phyloP scores from a whole-genome alignment of 1,284 basidiomycete species.

The Puccinia sorghi region DNA sequence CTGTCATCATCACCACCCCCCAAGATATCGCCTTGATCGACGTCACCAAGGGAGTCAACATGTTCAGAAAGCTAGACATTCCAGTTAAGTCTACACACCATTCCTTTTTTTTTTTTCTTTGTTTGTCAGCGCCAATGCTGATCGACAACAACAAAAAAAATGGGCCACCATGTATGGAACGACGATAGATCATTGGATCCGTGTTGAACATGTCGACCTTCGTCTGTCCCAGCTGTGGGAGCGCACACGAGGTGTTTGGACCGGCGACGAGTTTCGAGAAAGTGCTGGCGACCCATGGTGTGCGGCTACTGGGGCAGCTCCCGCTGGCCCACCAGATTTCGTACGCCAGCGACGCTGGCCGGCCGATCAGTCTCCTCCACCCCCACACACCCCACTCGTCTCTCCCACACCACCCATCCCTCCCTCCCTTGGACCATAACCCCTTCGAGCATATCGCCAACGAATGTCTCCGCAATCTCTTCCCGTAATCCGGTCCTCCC shows the following conservation, averaged over 20 bases:
- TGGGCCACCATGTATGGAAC: not conserved
- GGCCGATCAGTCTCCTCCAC: conserved; percentile 57
- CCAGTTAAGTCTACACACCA: conserved; percentile 64
- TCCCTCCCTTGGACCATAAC: not conserved
- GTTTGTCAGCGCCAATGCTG: not conserved
- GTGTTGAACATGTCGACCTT: conserved; percentile 90
- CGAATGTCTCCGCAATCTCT: not conserved
- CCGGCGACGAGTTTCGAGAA: conserved; percentile 67
- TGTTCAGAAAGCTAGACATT: conserved; percentile 86
- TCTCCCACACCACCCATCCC: not conserved
- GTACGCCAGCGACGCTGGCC: conserved; percentile 71
- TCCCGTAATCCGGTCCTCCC: too few relatives aligned
- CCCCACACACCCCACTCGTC: not conserved
- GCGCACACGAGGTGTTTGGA: conserved; percentile 77
- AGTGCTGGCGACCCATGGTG: conserved; percentile 66
- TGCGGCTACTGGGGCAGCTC: conserved; percentile 77
- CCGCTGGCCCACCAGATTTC: conserved; percentile 80
- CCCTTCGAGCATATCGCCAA: conserved; percentile 8
- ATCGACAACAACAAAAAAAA: not conserved
- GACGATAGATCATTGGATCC: conserved; percentile 76
- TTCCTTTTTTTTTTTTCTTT: not conserved
- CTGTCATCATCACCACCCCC: conserved; percentile 90
- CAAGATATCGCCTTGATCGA: conserved; percentile 92
- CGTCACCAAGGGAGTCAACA: conserved; percentile 86
- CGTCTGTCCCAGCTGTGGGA: conserved; percentile 74